Evolutionary conservation across 31 red algal genomes (phyloP), one percentile per base, ranked within the genome.

Genomic region (Endocladia muricata): DNA sequence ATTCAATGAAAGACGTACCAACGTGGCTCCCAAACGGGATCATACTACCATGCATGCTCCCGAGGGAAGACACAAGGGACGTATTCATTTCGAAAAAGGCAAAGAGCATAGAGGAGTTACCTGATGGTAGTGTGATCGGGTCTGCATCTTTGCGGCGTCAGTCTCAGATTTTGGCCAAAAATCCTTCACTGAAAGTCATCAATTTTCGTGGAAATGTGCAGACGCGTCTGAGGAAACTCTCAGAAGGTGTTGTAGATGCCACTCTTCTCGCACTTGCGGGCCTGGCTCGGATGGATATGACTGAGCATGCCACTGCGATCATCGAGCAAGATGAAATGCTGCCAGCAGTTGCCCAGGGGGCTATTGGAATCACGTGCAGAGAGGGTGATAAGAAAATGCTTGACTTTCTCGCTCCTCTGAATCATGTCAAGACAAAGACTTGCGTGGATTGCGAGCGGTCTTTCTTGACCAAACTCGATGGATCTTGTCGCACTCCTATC

Each of bases 1-100:
- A 99, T 72, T 99, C 97, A 19, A 94, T 99, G 92, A 99, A 99
- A 80, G 97, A 99, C 70, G 97, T 99, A 22, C 97, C 97, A 2
- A 96, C 97, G 55, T 96, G 90, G 85, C 70, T 99, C 25, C 89
- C 93, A 5, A 66, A 90, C 21, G 97, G 89, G 40, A 93, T 99
- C 48, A 59, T 60, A 58, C 78, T 99, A 29, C 86, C 93, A 33
- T 90, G 90, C 59, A 94, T 95, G 74, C 62, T 99, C 31, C 93
- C 88, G 17, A 76, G 97, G 9, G 92, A 99, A 61, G 97, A 99
- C 75, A 94, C 93, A 30, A 71, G 93, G 5, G 97, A 99, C 68
- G 97, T 91, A 8, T 99, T 99, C 73, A 91, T 99, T 47, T 95
- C 92, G 25, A 72, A 78, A 64, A 91, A 93, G 51, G 88, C 93